Evolutionary conservation across 148 eudicot species (phyloP), one percentile per base, ranked within the genome.

Genomic region (Tetragonia tetragonoides): DNA sequence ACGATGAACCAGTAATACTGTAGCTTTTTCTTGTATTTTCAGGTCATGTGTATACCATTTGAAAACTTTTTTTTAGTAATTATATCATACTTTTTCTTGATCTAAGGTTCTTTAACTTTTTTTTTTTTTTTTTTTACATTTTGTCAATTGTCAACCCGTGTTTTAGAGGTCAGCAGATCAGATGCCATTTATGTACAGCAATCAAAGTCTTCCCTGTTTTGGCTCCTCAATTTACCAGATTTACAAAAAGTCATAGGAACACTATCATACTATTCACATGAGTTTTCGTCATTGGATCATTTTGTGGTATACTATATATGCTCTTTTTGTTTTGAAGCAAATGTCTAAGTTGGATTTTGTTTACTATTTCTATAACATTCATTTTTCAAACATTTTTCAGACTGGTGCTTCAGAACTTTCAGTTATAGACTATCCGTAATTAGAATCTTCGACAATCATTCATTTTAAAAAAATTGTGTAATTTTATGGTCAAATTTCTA

Each of bases 1-100:
- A 75, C 72, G 63, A 75, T 78, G 85, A 83, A 75, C 10, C 65
- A 38, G 79, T 70, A 60, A 65, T 24, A 70, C 5, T 18, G 34
- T 28, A 28, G 34, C 3, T 42, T 24, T 39, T 62, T 28, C 38
- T 63, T 10, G 47, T 63, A 63, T 12, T 63, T 23, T 39, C 15
- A 20, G 40, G 51, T 34, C 37, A 20, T 73, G 54, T 59, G 66
- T 41, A 37, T 63, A n/a, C 56, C 69, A 38, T 49, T 65, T 49
- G 23, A 23, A 78, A 44, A 78, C 41, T 64, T 12, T 3, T 51
- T 75, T 68, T 24, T 47, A 46, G 42, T 38, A 46, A 68, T 74
- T 44, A 73, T 54, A 66, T 66, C 81, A 24, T 42, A 53, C 12
- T 15, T 46, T 77, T 60, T 21, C 40, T 62, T 9, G 18, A 61